Evolutionary conservation across 371 early-diverging fungal species (phyloP).

Genomic region (Mortierella sp.): DNA sequence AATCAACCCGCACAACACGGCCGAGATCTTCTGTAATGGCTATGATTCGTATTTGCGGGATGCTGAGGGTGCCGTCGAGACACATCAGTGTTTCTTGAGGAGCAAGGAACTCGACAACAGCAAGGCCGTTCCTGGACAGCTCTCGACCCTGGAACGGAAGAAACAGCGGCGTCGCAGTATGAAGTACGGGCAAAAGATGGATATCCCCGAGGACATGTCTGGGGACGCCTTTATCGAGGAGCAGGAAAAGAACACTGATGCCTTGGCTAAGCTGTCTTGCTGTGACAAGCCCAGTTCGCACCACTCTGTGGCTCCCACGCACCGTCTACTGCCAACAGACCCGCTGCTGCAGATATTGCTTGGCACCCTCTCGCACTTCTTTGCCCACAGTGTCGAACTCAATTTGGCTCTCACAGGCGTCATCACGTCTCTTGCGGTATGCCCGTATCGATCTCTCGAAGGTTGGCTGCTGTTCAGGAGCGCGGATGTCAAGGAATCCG

Average conservation of each 20-base stretch:
- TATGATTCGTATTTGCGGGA: slow-evolving; percentile 86
- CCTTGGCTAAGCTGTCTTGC: slow-evolving; percentile 15
- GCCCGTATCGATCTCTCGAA: slow-evolving; percentile 80
- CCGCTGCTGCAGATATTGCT: slow-evolving; percentile 74
- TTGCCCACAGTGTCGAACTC: slow-evolving; percentile 87
- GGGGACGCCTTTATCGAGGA: slow-evolving; percentile 47
- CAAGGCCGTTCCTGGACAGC: slow-evolving; percentile 20
- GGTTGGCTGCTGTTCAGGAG: slow-evolving; percentile 84
- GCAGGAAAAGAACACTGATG: slow-evolving; percentile 34
- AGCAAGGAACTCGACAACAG: slow-evolving; percentile 50
- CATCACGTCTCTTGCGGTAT: slow-evolving; percentile 82
- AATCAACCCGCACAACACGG: slow-evolving; percentile 65
- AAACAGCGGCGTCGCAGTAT: slow-evolving; percentile 65
- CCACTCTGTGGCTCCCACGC: slow-evolving; percentile 49
- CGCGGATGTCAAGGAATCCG: slow-evolving; percentile 62
- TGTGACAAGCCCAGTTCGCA: slow-evolving; percentile 30
- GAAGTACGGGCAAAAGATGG: slow-evolving; percentile 68
- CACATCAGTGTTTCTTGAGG: slow-evolving; percentile 69
- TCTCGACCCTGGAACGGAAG: slow-evolving; percentile 50
- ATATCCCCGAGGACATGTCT: slow-evolving; percentile 48
- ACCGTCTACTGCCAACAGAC: slow-evolving; percentile 70
- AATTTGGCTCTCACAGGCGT: slow-evolving; percentile 93
- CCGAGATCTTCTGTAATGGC: slow-evolving; percentile 68
- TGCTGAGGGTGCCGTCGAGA: slow-evolving; percentile 73
- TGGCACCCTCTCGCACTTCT: slow-evolving; percentile 77